Percentiles rank a stretch among this genome's conserved stretches.
These are phyloP conservation scores for Kurtzmaniella quercitrusa DNA, from an alignment of 1,139 yeast genomes.

Conservation along the genomic window DNA sequence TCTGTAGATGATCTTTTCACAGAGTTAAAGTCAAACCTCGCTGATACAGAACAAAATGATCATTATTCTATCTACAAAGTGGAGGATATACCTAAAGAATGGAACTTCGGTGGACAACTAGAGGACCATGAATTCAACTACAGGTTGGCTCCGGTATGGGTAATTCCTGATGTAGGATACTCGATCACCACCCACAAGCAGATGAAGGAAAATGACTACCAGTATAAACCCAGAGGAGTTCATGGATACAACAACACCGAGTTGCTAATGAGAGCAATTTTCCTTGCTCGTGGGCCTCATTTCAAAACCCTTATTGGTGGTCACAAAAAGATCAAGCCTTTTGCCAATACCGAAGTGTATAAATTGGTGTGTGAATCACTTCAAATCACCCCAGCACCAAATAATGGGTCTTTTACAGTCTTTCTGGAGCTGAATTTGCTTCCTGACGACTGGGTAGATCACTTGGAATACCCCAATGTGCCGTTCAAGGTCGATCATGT, in stretches of 20 bases:
- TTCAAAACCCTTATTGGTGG: conserved; percentile 34
- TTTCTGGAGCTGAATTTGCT: conserved; percentile 22
- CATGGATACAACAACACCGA: conserved; percentile 83
- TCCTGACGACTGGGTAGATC: conserved; percentile 53
- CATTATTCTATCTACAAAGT: conserved; percentile 47
- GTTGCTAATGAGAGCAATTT: conserved; percentile 76
- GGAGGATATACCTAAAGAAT: conserved; percentile 59
- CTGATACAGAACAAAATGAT: conserved; percentile 19
- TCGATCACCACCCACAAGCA: conserved; percentile 61
- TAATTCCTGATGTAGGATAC: conserved; percentile 80
- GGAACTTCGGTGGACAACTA: conserved; percentile 59
- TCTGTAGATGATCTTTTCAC: conserved; percentile 33
- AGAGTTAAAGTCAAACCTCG: conserved; percentile 21
- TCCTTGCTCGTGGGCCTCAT: conserved; percentile 78
- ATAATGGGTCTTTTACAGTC: conserved; percentile 47
- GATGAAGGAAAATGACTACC: conserved; percentile 44
- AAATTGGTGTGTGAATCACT: conserved; percentile 69
- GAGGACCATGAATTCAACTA: conserved; percentile 42
- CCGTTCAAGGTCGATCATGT: conserved; percentile 44
- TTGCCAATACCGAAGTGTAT: conserved; percentile 69
- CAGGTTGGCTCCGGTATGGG: conserved; percentile 81
- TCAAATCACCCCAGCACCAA: conserved; percentile 50
- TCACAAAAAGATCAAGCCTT: conserved; percentile 50
- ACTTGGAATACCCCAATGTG: conserved; percentile 53
- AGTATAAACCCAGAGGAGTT: conserved; percentile 66